Evolutionary conservation across 805 yeast genomes (phyloP), one percentile per base, ranked within the genome.

Genomic region (Naumovozyma baii): DNA sequence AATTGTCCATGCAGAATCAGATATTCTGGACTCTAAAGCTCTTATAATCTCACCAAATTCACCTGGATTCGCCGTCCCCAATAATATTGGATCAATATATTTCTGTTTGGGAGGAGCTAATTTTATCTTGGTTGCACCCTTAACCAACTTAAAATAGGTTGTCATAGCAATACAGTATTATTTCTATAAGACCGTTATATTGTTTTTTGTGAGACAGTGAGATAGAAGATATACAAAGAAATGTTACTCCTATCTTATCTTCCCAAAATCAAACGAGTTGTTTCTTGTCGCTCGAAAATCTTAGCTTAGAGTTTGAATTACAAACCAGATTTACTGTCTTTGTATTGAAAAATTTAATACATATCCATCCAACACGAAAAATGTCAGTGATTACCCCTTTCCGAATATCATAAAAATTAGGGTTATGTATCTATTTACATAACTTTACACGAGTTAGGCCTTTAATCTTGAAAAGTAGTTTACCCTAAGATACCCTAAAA

Each of bases 41-140:
- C 70, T 67, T 77, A 88, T 78, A 29, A 88, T 80, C 16, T 78
- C 74, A 42, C 68, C 68, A 52, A 90, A 78, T 48, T 83, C 72
- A 4, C 47, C 52, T 15, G 51, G 55, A 36, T 53, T 50, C 10
- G 63, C 47, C 0, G 73, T 63, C 5, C 71, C 68, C 34, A 66
- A 71, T 25, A 92, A 69, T 38, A 92, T 85, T 1, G 97, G 97
- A 64, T 90, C 97, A 39, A 92, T 78, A 58, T 92, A 92, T 61
- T 92, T 92, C 30, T 94, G 82, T 63, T 92, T 92, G 5, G 98
- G 98, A n/a, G 97, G 95, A 9, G 97, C 97, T 65, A 85, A 74
- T 76, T 79, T 79, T 26, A 78, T 70, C 59, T 79, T 79, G 13
- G 86, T 79, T 38, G 85, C 86, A 35, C 85, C 78, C 66, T 83